Percentiles rank a stretch among this genome's conserved stretches.
These are phyloP conservation scores for Salinomyces thailandicus DNA, from an alignment of 2,329 filamentous ascomycete species.

Conservation along the genomic window DNA sequence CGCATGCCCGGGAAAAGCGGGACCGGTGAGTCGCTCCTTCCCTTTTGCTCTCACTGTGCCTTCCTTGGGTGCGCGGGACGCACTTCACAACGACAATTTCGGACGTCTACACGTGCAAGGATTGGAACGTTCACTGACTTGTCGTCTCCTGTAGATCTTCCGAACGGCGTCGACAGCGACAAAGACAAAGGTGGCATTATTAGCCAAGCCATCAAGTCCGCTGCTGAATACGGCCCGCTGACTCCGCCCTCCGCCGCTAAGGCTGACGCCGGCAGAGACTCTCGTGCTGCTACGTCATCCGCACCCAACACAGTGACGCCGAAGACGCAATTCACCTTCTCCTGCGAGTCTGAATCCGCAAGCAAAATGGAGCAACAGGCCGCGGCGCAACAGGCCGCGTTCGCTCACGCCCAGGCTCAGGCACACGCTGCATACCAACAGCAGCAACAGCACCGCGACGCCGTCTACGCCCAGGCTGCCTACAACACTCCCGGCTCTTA, in stretches of 20 bases:
- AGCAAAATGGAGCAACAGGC: slow-evolving; percentile 48
- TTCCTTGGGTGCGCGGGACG: neutral
- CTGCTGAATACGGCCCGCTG: slow-evolving; percentile 53
- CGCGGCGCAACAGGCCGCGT: slow-evolving; percentile 10
- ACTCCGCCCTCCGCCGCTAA: slow-evolving; percentile 34
- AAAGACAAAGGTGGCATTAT: slow-evolving; percentile 62
- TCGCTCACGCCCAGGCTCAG: neutral
- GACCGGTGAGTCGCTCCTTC: neutral
- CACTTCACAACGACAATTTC: slow-evolving; percentile 4
- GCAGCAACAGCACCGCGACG: neutral
- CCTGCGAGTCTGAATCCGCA: slow-evolving; percentile 80
- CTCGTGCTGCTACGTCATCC: neutral
- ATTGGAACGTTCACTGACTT: too few relatives aligned
- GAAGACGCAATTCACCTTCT: slow-evolving; percentile 91
- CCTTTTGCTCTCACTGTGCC: neutral
- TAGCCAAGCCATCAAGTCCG: slow-evolving; percentile 81
- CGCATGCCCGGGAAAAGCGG: slow-evolving; percentile 10
- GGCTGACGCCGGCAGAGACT: slow-evolving; percentile 43
- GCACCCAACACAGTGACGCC: slow-evolving; percentile 53
- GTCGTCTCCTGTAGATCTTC: too few relatives aligned
- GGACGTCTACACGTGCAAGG: too few relatives aligned
- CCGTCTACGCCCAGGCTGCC: neutral
- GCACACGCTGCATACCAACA: slow-evolving; percentile 3
- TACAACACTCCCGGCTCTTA: slow-evolving; percentile 2
- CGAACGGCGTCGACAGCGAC: slow-evolving; percentile 32